Conservation (phyloP, 306 rosid species). For the Hylodesmum podocarpum region DNA sequence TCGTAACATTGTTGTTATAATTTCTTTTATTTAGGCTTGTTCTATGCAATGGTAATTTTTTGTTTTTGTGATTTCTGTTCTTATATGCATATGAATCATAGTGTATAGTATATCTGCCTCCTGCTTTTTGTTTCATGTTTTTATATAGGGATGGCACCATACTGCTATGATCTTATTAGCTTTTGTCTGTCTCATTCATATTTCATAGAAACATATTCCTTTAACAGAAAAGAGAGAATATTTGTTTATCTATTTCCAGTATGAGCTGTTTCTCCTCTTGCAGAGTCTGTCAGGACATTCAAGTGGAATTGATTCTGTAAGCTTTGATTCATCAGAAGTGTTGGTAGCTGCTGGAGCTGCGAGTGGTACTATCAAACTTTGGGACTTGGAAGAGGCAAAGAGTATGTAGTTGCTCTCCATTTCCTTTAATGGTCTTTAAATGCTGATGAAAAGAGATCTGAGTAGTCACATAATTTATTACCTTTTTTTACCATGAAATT, state of each 20-base stretch:
- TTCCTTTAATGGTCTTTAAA: slow-evolving; percentile 23
- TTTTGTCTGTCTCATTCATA: neutral
- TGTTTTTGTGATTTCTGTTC: neutral
- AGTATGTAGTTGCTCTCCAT: slow-evolving; percentile 57
- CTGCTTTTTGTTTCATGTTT: neutral
- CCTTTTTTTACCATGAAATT: neutral
- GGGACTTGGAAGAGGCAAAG: slow-evolving; percentile 99
- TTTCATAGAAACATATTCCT: neutral
- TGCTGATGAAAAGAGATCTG: slow-evolving; percentile 1
- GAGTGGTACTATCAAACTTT: slow-evolving; percentile 95
- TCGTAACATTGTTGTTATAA: neutral
- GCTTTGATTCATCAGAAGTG: slow-evolving; percentile 96
- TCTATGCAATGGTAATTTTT: neutral
- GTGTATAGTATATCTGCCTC: neutral
- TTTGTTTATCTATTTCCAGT: slow-evolving; percentile 21
- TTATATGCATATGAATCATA: neutral
- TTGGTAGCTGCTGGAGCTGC: slow-evolving; percentile 99
- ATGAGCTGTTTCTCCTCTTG: slow-evolving; percentile 36
- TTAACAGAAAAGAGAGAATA: neutral
- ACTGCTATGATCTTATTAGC: neutral
- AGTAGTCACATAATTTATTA: neutral
- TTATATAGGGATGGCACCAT: neutral
- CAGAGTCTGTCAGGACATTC: slow-evolving; percentile 99
- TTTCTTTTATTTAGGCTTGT: neutral
- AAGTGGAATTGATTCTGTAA: slow-evolving; percentile 96